These are phyloP conservation scores for Chlamydomonas eustigma DNA, from an alignment of 139 green algal genomes.

Conservation along the genomic window DNA sequence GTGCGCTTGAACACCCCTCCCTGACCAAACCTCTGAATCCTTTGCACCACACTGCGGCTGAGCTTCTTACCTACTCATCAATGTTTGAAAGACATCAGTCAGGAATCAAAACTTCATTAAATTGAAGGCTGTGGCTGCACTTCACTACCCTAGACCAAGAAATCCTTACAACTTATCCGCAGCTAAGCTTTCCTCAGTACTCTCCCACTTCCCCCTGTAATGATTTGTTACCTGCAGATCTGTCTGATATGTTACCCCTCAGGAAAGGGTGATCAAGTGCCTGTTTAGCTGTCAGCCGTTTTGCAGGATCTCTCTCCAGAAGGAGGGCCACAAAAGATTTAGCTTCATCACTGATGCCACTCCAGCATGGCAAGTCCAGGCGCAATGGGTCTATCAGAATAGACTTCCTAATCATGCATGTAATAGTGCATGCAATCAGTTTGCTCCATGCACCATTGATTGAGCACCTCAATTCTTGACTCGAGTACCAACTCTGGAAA, in stretches of 20 bases:
- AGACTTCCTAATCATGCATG: slow-evolving; percentile 32
- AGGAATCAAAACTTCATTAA: no score
- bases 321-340: slow-evolving; percentile 72
- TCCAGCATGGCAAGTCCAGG: slow-evolving; percentile 56
- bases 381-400: slow-evolving; percentile 35
- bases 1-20: slow-evolving; percentile 62
- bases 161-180: no score
- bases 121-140: no score
- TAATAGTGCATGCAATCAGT: no score
- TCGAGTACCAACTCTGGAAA: no score
- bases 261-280: slow-evolving; percentile 34
- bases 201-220: no score
- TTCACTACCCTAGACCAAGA: no score
- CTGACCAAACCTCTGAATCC: slow-evolving; percentile 73
- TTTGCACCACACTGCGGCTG: slow-evolving; percentile 61
- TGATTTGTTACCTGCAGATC: slow-evolving; percentile 26
- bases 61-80: slow-evolving; percentile 47
- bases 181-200: no score
- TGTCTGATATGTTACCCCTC: slow-evolving; percentile 21
- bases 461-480: no score
- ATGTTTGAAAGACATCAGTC: no score
- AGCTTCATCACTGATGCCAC: slow-evolving; percentile 65
- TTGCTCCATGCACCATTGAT: no score
- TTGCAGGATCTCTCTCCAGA: slow-evolving; percentile 49
- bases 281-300: slow-evolving; percentile 62